A percentile compares a stretch with the other conserved stretches of the same genome.
Evolutionary conservation across 768 basidiomycete species (phyloP).

Genomic region (Lyophyllum decastes): DNA sequence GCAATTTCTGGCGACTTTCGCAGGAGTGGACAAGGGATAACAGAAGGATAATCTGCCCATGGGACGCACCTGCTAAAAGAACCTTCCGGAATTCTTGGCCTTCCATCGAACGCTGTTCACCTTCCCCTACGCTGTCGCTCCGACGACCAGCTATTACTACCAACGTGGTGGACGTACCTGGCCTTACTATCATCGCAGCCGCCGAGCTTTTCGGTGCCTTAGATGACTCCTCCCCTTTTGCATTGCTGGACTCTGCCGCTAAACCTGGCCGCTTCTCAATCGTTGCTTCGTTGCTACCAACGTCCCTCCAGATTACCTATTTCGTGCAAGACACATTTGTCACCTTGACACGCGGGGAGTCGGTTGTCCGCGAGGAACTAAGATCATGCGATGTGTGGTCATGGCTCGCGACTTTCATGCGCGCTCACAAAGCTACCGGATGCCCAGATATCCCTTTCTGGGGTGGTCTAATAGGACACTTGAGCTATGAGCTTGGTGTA

Average conservation of each 20-base stretch:
- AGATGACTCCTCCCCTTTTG: conserved; percentile 63
- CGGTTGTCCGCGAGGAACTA: conserved; percentile 41
- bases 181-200: conserved; percentile 43
- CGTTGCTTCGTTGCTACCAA: conserved; percentile 57
- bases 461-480: conserved; percentile 78
- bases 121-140: conserved; percentile 22
- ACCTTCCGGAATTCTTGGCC: conserved; percentile 64
- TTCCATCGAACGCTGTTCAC: conserved; percentile 29
- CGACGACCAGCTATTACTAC: conserved; percentile 30
- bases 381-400: conserved; percentile 64
- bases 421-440: conserved; percentile 40
- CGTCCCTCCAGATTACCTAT: conserved; percentile 61
- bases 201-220: conserved; percentile 65
- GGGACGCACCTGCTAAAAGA: conserved; percentile 37
- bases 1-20: conserved; percentile 76
- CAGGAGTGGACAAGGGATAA: conserved; percentile 50
- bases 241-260: conserved; percentile 75
- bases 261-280: conserved; percentile 76
- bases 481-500: conserved; percentile 82
- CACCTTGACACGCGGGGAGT: conserved; percentile 39
- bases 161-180: conserved; percentile 41
- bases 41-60: conserved; percentile 39
- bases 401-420: conserved; percentile 77
- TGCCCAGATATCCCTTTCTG: conserved; percentile 67
- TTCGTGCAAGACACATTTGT: conserved; percentile 51